Evolutionary conservation across 495 filamentous ascomycete species (phyloP).

Genomic region (Daldinia loculata): DNA sequence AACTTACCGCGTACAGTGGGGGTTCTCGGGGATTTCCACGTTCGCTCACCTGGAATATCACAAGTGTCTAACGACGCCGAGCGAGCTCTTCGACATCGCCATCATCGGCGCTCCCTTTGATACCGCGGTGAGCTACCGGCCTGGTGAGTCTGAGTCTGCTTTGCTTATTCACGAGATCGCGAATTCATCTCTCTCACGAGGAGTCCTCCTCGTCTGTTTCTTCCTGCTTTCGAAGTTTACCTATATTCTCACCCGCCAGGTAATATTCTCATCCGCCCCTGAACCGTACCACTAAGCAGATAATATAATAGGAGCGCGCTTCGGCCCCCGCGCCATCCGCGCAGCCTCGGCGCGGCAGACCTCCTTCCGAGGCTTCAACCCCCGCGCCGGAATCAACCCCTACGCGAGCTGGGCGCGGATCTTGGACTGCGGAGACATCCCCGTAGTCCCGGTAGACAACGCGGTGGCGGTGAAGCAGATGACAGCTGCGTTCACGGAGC

Average conservation of each 20-base stretch:
- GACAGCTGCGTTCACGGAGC: slow-evolving; percentile 71
- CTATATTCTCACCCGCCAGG: background rate
- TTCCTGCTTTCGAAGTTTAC: background rate
- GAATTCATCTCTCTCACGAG: background rate
- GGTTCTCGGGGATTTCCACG: slow-evolving; percentile 78
- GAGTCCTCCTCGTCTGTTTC: background rate
- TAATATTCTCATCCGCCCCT: background rate
- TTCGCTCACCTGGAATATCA: slow-evolving; percentile 81
- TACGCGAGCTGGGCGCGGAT: slow-evolving; percentile 77
- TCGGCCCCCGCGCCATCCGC: slow-evolving; percentile 83
- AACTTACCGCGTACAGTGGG: slow-evolving; percentile 61
- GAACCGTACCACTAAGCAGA: background rate
- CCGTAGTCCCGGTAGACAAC: slow-evolving; percentile 82
- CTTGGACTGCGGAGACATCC: slow-evolving; percentile 84
- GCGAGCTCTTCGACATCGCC: slow-evolving; percentile 76
- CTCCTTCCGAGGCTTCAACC: slow-evolving; percentile 78
- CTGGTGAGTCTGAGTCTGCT: slow-evolving; percentile 59
- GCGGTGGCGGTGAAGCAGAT: slow-evolving; percentile 77
- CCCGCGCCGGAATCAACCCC: slow-evolving; percentile 78
- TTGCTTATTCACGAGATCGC: background rate
- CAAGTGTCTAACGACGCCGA: slow-evolving; percentile 75
- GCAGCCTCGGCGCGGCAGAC: slow-evolving; percentile 79
- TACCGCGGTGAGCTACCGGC: slow-evolving; percentile 81
- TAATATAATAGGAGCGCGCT: slow-evolving; percentile 68
- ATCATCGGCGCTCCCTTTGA: slow-evolving; percentile 87